phyloP scores from a whole-genome alignment of 495 filamentous ascomycete genomes.

The Aspergillus conjunctus region DNA sequence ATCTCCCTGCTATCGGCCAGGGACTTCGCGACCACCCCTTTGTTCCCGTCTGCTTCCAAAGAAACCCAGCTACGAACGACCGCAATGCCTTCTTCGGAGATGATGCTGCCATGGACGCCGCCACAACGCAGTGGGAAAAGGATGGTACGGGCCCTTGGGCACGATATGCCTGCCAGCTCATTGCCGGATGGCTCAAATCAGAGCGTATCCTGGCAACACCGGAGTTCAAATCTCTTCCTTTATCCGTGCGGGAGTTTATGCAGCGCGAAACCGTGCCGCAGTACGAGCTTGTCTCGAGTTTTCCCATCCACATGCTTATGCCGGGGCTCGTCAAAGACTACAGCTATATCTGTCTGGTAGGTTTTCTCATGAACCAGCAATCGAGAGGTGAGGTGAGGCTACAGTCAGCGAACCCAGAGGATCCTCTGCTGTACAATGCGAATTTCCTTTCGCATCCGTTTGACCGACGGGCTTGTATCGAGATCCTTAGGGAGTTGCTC shows the following conservation, averaged over 20 bases:
- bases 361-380: conserved; percentile 43
- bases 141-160: conserved; percentile 52
- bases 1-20: conserved; percentile 55
- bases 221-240: conserved; percentile 50
- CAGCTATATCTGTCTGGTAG: conserved; percentile 33
- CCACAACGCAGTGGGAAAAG: conserved; percentile 49
- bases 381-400: conserved; percentile 55
- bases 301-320: conserved; percentile 33
- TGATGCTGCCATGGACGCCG: conserved; percentile 39
- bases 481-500: conserved; percentile 51
- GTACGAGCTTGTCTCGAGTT: conserved; percentile 45
- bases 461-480: conserved; percentile 57
- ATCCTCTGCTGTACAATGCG: conserved; percentile 59
- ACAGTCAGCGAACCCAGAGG: conserved; percentile 55
- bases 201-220: conserved; percentile 35
- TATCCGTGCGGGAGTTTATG: conserved; percentile 40
- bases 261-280: conserved; percentile 48
- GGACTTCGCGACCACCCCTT: conserved; percentile 60
- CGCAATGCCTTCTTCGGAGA: conserved; percentile 37
- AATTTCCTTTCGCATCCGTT: conserved; percentile 57
- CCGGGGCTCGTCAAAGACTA: conserved; percentile 33
- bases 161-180: conserved; percentile 40
- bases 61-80: conserved; percentile 36
- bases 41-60: conserved; percentile 25
- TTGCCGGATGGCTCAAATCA: conserved; percentile 58